Percentiles rank a stretch among this genome's conserved stretches.
Evolutionary conservation across 75 land plant genomes (phyloP).

Genomic region (Ceratopteris richardii): DNA sequence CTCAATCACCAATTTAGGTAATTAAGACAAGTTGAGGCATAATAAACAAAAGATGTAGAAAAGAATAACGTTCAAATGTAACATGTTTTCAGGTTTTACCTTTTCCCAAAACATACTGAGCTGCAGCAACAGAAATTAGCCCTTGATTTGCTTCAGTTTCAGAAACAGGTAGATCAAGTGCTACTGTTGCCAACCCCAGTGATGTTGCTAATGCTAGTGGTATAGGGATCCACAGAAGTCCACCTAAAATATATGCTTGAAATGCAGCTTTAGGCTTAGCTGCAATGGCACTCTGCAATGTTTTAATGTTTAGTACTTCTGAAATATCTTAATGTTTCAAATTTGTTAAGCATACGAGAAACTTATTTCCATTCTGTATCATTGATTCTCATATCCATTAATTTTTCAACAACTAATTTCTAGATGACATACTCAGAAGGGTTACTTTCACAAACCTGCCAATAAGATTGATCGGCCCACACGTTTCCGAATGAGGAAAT

Average conservation of each 20-base stretch:
- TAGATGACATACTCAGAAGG: too few relatives aligned
- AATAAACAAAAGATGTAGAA: too few relatives aligned
- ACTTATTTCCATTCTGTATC: too few relatives aligned
- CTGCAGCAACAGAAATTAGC: conserved; percentile 2
- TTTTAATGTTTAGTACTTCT: not conserved
- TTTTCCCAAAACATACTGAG: conserved; percentile 4
- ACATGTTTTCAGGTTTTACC: not conserved
- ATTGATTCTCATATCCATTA: too few relatives aligned
- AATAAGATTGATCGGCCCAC: conserved; percentile 3
- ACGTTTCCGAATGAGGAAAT: conserved; percentile 2
- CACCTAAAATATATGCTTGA: not conserved
- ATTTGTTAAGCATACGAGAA: not conserved
- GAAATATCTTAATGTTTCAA: not conserved
- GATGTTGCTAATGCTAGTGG: conserved; percentile 5
- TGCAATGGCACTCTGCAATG: conserved; percentile 4
- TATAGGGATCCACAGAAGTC: conserved; percentile 3
- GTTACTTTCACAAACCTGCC: not conserved
- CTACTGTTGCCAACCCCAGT: not conserved
- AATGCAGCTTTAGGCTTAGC: conserved; percentile 6
- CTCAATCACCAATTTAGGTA: too few relatives aligned
- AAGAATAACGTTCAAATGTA: too few relatives aligned
- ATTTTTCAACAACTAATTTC: too few relatives aligned
- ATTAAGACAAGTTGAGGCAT: too few relatives aligned
- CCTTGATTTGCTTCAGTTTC: not conserved
- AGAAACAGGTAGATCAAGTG: conserved; percentile 6